Evolutionary conservation across 2,329 filamentous ascomycete genomes (phyloP).

Genomic region (Nemania diffusa): DNA sequence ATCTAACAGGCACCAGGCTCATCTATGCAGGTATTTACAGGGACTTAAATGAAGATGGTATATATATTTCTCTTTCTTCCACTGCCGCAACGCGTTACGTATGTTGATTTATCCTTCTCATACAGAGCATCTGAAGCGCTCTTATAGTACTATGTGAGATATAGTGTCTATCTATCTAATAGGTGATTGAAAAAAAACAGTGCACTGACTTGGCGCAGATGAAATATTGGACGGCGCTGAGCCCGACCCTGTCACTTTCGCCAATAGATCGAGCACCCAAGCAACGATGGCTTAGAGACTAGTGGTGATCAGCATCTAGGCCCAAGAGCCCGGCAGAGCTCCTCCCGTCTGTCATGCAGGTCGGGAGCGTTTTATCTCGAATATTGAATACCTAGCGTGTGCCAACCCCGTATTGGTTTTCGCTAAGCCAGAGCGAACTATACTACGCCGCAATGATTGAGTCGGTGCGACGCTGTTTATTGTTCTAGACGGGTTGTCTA

Average conservation of each 20-base stretch:
- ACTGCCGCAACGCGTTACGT: neutral
- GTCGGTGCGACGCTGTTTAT: conserved; percentile 20
- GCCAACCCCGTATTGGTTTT: conserved; percentile 24
- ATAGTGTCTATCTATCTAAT: neutral
- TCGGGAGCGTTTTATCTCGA: neutral
- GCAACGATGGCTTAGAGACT: neutral
- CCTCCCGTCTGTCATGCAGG: conserved; percentile 23
- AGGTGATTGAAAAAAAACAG: neutral
- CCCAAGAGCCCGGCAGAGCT: conserved; percentile 23
- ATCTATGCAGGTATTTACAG: neutral
- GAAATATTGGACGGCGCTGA: neutral
- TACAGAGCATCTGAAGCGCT: neutral
- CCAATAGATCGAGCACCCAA: conserved; percentile 16
- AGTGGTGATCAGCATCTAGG: conserved; percentile 24
- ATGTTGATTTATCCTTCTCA: neutral
- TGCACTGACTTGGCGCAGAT: neutral
- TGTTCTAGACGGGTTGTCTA: conserved; percentile 22
- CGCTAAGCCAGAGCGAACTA: conserved; percentile 21
- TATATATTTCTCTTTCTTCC: neutral
- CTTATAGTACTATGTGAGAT: neutral
- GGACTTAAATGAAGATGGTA: no score
- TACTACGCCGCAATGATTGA: conserved; percentile 6
- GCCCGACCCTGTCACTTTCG: neutral
- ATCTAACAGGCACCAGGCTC: neutral
- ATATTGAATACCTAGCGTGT: conserved; percentile 30